Base-by-base conservation (phyloP, 768 basidiomycete species). In the Rhodocollybia butyracea region DNA sequence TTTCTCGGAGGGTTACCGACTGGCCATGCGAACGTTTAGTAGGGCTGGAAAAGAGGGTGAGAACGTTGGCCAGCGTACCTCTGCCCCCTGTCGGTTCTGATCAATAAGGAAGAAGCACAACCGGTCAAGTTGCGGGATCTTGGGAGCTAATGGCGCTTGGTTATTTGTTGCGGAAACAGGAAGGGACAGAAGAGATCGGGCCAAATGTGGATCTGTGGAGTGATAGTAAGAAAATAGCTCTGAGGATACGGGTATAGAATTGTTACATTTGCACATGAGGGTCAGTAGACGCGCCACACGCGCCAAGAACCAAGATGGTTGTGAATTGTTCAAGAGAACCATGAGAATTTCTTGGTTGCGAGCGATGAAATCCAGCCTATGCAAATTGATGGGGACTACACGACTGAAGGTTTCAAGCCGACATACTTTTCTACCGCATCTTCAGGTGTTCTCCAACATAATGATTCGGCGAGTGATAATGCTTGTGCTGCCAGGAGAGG, bases 201-300 rank as follows among this genome's bases (percentile, higher is more conserved):
- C 75, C 13, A 84, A 63, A 29, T 60, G 59, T 43, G 66, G 65
- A 63, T 80, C 84, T 85, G 40, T 11, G 53, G 36, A 27, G 39
- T 19, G 36, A 51, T 53, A 29, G 47, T 58, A 56, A 54, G 46
- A 21, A 34, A 40, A 54, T 21, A 43, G 50, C 21, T 43, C 30
- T 57, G 6, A 29, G 31, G n/a, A n/a, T n/a, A 53, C 15, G 38
- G 21, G 17, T 41, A 48, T 22, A 26, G 46, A 46, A 24, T 46
- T 70, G 84, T 58, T 61, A 86, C 83, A 75, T 32, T 80, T 80
- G 19, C 81, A 80, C 38, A 88, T 64, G 51, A 83, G 66, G 17
- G 79, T 65, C 26, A 91, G 68, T 13, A 85, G 58, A n/a, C 80
- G 76, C 17, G 76, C 68, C 36, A 75, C 72, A 12, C 76, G 73